Percentiles rank a stretch among this genome's conserved stretches.
phyloP scores from a whole-genome alignment of 768 basidiomycete species.

The Lactarius vividus region DNA sequence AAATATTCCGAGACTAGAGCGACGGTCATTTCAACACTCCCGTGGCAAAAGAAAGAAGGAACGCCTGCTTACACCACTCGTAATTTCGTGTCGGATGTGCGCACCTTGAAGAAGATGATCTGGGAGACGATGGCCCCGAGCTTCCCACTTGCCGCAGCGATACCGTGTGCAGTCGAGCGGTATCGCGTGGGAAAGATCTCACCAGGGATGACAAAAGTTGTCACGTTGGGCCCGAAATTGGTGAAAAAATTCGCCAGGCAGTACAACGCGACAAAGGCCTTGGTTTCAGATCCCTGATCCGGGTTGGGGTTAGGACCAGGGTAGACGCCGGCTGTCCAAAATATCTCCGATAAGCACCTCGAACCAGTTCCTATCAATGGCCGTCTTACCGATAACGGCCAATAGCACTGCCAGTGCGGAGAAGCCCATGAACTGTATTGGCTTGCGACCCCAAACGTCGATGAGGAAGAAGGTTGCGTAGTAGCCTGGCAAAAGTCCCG shows the following conservation, averaged over 20 bases:
- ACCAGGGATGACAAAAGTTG: constrained; percentile 45
- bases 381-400: constrained; percentile 57
- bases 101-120: constrained; percentile 37
- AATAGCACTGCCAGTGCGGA: constrained; percentile 60
- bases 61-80: constrained; percentile 34
- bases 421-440: constrained; percentile 80
- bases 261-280: constrained; percentile 40
- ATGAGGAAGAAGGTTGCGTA: constrained; percentile 61
- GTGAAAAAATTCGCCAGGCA: constrained; percentile 43
- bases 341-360: constrained; percentile 32
- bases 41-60: not conserved
- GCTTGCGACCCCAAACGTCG: constrained; percentile 77
- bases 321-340: constrained; percentile 18
- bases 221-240: constrained; percentile 45
- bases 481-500: constrained; percentile 82
- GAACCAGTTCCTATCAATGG: constrained; percentile 28
- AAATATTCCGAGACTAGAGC: constrained; percentile 41
- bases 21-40: not conserved
- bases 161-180: constrained; percentile 43
- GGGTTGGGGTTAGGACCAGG: not conserved
- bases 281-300: constrained; percentile 41
- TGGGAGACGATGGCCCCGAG: constrained; percentile 44
- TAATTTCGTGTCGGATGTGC: constrained; percentile 28
- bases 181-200: constrained; percentile 47
- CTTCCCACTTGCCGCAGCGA: constrained; percentile 45